These are phyloP conservation scores for Neurospora sp. DNA, from an alignment of 2,329 filamentous ascomycete species.

Conservation along the genomic window DNA sequence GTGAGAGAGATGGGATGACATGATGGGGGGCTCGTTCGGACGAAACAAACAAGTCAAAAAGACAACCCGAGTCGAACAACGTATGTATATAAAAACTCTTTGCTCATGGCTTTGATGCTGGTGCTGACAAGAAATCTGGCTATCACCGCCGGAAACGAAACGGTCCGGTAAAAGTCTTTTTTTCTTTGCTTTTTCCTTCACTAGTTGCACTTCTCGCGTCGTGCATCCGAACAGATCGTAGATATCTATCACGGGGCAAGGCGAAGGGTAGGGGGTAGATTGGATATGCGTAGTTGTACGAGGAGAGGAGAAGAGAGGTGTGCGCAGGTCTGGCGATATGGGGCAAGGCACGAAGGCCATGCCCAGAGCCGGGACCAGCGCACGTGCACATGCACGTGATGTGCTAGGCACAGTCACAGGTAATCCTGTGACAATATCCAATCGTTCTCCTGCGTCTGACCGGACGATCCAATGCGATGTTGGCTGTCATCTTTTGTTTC, in stretches of 20 bases:
- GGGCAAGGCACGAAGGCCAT: no score
- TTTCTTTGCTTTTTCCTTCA: background rate
- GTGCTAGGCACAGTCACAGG: no score
- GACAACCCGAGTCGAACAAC: background rate
- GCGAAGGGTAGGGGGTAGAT: no score
- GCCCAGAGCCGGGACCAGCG: no score
- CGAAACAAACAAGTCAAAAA: background rate
- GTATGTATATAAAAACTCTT: background rate
- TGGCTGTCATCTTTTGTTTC: background rate
- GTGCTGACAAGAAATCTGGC: background rate
- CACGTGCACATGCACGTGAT: no score
- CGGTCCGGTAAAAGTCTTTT: background rate
- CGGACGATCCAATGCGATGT: background rate
- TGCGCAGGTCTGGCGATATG: no score
- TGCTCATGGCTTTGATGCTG: background rate
- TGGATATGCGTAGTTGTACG: no score
- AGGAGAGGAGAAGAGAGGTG: no score
- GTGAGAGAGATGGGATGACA: background rate
- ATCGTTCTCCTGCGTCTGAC: background rate
- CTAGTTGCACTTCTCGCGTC: background rate
- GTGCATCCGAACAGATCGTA: background rate
- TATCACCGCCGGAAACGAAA: background rate
- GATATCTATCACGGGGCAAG: no score
- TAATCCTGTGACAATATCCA: no score
- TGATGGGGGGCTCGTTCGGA: background rate